Evolutionary conservation across 2,329 filamentous ascomycete genomes (phyloP), one percentile per base, ranked within the genome.

Genomic region (Malbranchea zuffiana): DNA sequence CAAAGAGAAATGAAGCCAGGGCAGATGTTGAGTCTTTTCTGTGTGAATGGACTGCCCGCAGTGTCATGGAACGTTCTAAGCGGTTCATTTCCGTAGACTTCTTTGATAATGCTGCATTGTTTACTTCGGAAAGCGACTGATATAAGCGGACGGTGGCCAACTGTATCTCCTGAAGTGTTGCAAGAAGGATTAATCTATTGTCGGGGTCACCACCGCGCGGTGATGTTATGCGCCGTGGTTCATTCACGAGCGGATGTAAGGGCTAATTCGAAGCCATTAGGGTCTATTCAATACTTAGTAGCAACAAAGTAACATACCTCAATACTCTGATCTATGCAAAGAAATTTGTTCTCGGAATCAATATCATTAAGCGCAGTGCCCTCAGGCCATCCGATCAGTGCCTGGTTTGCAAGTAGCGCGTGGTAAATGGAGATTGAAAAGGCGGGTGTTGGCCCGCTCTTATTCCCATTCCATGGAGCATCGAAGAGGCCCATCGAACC

Each of bases 1-100:
- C 54, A 15, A 52, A 55, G 19, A 64, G 45, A 44, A 63, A 62
- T 3, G 45, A 43, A 11, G 53, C 54, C 35, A 63, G 53, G 17
- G 58, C 59, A 29, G 62, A 58, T 4, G 61, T 62, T 16, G 57
- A 47, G 39, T 63, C 60, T 35, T 63, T 63, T 54, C 59, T 57
- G 43, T 63, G 43, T 3, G 57, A 48, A 24, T 55, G 56, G 32
- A 63, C 56, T n/a, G 57, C 52, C 24, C 41, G 45, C 7, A 60
- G 62, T 34, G 60, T 61, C 32, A 63, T 43, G 15, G 61, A 63
- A n/a, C 60, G 50, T 39, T 63, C 59, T 29, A 63, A 37, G 4
- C 51, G 54, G 27, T 48, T 62, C 61, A 63, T 63, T 37, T 63
- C 55, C 27, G 59, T 61, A 15, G 60, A 57, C 35, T 61, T 63